phyloP scores from a whole-genome alignment of 1,284 basidiomycete genomes.

The Ganoderma multipileum region DNA sequence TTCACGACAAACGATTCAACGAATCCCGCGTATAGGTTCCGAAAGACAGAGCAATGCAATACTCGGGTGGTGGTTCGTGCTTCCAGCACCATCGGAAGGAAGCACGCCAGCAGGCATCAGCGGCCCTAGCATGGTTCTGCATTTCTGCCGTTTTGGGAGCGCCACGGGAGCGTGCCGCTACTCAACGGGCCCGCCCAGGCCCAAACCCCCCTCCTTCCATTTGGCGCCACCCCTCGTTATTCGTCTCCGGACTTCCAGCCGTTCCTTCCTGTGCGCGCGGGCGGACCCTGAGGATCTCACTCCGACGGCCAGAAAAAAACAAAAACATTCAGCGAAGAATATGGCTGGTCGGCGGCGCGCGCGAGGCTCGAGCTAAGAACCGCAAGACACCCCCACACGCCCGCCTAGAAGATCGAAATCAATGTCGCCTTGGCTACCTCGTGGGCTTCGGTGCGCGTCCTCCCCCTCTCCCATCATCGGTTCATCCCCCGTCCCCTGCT shows the following conservation, averaged over 20 bases:
- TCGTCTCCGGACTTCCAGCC: background rate
- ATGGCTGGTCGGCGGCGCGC: background rate
- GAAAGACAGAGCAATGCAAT: too few species aligned
- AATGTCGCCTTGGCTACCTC: slow-evolving; percentile 2
- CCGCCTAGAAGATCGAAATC: background rate
- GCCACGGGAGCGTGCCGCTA: background rate
- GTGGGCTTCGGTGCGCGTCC: background rate
- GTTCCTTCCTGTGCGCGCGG: too few species aligned
- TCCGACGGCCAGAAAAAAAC: background rate
- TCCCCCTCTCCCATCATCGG: background rate
- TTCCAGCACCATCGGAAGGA: too few species aligned
- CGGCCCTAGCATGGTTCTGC: too few species aligned
- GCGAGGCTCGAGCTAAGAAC: background rate
- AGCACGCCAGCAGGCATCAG: background rate
- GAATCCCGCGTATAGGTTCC: too few species aligned
- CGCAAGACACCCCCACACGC: background rate
- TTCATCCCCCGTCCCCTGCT: background rate
- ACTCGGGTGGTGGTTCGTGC: too few species aligned
- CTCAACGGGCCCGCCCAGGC: slow-evolving; percentile 2
- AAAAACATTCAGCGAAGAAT: background rate
- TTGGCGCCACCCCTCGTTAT: background rate
- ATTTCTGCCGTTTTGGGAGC: background rate
- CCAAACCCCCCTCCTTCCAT: background rate
- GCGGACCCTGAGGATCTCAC: background rate
- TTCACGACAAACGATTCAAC: background rate